phyloP scores from a whole-genome alignment of 2,329 filamentous ascomycete species.

The Beauveria brongniartii region DNA sequence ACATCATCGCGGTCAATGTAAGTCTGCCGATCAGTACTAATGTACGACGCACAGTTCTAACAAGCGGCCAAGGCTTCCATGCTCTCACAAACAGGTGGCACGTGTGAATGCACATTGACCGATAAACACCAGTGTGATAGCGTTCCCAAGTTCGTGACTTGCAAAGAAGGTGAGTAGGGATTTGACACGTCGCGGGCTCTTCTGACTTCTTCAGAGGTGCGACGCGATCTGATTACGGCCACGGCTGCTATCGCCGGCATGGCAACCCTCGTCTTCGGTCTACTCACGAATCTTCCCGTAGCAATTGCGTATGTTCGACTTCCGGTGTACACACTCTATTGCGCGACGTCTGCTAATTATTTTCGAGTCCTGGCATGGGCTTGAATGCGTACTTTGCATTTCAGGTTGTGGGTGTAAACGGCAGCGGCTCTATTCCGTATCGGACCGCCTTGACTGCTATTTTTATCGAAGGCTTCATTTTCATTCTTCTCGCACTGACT shows the following conservation, averaged over 20 bases:
- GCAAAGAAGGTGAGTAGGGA: constrained; percentile 35
- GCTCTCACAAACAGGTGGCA: constrained; percentile 67
- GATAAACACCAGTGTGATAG: constrained; percentile 40
- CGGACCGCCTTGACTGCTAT: constrained; percentile 54
- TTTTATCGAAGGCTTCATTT: constrained; percentile 57
- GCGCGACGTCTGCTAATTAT: not conserved
- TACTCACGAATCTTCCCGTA: constrained; percentile 74
- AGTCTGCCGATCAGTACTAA: constrained; percentile 15
- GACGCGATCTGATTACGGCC: constrained; percentile 72
- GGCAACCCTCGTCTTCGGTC: constrained; percentile 67
- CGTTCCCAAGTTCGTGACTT: constrained; percentile 34
- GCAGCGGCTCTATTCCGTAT: constrained; percentile 49
- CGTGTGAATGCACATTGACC: constrained; percentile 55
- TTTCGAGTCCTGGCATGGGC: constrained; percentile 54
- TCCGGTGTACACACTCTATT: too few species aligned
- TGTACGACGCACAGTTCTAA: constrained; percentile 6
- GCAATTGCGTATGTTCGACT: constrained; percentile 55
- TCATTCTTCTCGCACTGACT: constrained; percentile 55
- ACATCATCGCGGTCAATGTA: constrained; percentile 70
- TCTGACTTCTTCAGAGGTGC: constrained; percentile 40
- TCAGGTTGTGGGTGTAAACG: constrained; percentile 56
- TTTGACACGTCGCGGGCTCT: not conserved
- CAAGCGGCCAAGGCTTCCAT: constrained; percentile 51
- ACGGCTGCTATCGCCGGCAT: constrained; percentile 75
- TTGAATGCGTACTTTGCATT: constrained; percentile 62